phyloP scores from a whole-genome alignment of 2,329 filamentous ascomycete species.

The Orbilia blumenaviensis region DNA sequence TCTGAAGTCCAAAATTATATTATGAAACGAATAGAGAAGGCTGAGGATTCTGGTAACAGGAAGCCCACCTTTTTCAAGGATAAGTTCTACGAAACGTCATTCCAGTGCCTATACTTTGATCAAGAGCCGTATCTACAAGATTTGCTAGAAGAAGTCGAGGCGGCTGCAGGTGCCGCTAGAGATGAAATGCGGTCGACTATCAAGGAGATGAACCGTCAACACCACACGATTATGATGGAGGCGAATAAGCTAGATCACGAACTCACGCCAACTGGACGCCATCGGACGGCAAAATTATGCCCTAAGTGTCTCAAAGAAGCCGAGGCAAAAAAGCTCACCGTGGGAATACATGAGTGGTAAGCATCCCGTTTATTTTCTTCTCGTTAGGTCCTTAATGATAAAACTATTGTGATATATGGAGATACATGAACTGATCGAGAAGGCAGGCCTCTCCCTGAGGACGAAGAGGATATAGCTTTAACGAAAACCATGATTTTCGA shows the following conservation, averaged over 20 bases:
- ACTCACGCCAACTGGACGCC: constrained; percentile 1
- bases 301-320: constrained; percentile 59
- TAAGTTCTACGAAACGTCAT: constrained; percentile 61
- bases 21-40: constrained; percentile 56
- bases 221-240: not conserved
- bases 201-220: constrained; percentile 11
- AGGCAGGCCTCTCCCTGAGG: constrained; percentile 24
- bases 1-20: constrained; percentile 65
- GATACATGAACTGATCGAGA: constrained; percentile 58
- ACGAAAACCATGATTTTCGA: constrained; percentile 53
- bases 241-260: constrained; percentile 16
- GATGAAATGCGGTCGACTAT: not conserved
- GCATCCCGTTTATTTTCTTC: constrained; percentile 59
- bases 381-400: not conserved
- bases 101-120: constrained; percentile 65
- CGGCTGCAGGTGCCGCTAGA: constrained; percentile 13
- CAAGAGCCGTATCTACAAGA: constrained; percentile 62
- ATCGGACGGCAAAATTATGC: constrained; percentile 11
- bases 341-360: constrained; percentile 69
- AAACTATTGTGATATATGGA: not conserved
- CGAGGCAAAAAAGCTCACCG: constrained; percentile 62
- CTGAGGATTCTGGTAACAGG: constrained; percentile 41
- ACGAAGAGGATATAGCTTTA: not conserved
- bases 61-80: constrained; percentile 61
- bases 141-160: constrained; percentile 18